Base-by-base conservation (phyloP, 1,284 basidiomycete genomes). In the Ceratobasidium sp. region DNA sequence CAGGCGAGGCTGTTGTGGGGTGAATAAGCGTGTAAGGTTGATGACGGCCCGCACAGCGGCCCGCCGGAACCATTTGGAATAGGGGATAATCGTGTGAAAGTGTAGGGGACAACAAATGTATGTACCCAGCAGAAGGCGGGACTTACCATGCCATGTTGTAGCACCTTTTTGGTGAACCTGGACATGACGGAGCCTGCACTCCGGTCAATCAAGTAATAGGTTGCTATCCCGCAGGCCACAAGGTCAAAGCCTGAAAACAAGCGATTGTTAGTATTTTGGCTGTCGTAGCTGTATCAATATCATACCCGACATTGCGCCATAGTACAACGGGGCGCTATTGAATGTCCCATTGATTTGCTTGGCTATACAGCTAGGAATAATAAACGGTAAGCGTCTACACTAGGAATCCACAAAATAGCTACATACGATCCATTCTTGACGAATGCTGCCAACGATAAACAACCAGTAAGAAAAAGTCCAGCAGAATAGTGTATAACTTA, bases 81-180 rank as follows among this genome's bases (percentile, higher is more conserved):
- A 35, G 57, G 69, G 41, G 12, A 50, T 14, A 62, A 55, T 7
- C 3, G 57, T 16, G 44, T 38, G 38, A 38, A 38, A 8, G 38
- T 38, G 8, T 38, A 38, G 38, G 38, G 69, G 12, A 14, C 62
- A n/a, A 16, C 35, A 46, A 6, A 60, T 35, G 6, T 52, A 55
- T 3, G 10, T 2, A 46, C 35, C 57, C 10, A 48, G 12, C 14
- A 54, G 44, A 16, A 33, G 14, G 5, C 64, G 46, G 18, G n/a
- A 27, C 69, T 62, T 33, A 73, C 69, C 69, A 73, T 73, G 33
- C 69, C 69, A 35, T 73, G 69, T 23, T 73, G 69, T 35, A 73
- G 12, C 55, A 73, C 69, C n/a, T 73, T 73, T 27, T 73, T 73
- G n/a, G 69, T 73, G 46, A 73, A 73, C 27, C 48, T 73, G 1